Evolutionary conservation across 371 early-diverging fungal species (phyloP), one percentile per base, ranked within the genome.

Genomic region (Mucor saturninus): DNA sequence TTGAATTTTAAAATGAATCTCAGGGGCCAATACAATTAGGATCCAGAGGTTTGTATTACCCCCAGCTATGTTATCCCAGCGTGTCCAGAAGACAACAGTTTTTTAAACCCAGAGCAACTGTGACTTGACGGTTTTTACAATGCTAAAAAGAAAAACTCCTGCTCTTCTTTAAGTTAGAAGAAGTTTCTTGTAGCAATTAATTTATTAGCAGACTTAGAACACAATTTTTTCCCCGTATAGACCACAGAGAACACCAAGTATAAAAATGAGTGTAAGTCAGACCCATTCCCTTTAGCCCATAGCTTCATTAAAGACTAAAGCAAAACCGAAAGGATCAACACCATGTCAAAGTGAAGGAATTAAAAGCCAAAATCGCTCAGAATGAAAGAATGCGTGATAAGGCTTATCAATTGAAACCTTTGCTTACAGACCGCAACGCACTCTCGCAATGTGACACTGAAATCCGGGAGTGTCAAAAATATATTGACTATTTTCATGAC

Each of bases 391-490:
- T 87, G 75, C 85, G 86, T 21, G 84, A 86, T 15, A 92, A 89
- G 61, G 91, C 94, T 9, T 79, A 88, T 42, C 76, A 86, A 56
- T 76, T 95, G 74, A 84, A 85, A 15, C 68, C 81, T 32, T 75
- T 88, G 64, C 75, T 91, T 13, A 83, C 69, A 37, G 94, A 94
- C 81, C 75, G 72, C 14, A 87, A 84, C 54, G 87, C 84, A 29
- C 71, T 81, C 42, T 85, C 92, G 43, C 90, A 93, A 67, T 92
- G 93, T 70, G 91, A 96, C 68, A 80, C 83, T 54, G 87, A 89
- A 62, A 81, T 95, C 46, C 78, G 73, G 56, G 95, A 96, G 52
- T 83, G 89, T 38, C 89, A 93, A 68, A 89, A 89, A 67, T 89
- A 92, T 38, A 86, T 96, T 64, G 90, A 91, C 52, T 96, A 88